Percentiles rank a stretch among this genome's conserved stretches.
These are phyloP conservation scores for Pelargonium citronellum DNA, from an alignment of 441 rosid species.

Conservation along the genomic window DNA sequence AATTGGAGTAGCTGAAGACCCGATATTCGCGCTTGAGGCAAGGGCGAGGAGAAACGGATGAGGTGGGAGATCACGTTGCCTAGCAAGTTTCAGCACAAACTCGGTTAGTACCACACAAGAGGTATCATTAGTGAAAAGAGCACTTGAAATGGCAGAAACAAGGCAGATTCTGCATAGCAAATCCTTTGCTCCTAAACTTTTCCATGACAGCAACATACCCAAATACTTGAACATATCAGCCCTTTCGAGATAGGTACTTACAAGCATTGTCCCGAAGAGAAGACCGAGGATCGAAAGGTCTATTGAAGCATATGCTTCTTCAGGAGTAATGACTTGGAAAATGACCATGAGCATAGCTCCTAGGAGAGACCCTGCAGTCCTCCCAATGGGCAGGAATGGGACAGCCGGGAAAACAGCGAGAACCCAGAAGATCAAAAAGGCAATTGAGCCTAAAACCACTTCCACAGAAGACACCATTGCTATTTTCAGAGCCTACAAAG, in stretches of 20 bases:
- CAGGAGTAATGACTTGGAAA: constrained; percentile 57
- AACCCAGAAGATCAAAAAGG: constrained; percentile 72
- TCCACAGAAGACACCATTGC: constrained; percentile 14
- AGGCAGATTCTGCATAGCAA: constrained; percentile 58
- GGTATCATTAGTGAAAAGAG: constrained; percentile 84
- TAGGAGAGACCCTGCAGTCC: constrained; percentile 79
- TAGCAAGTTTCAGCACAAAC: constrained; percentile 62
- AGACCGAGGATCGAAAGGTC: constrained; percentile 83
- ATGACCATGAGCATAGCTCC: constrained; percentile 86
- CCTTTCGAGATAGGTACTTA: constrained; percentile 63
- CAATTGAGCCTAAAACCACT: constrained; percentile 52
- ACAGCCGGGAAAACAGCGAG: constrained; percentile 78
- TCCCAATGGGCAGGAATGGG: constrained; percentile 68
- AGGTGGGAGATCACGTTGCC: constrained; percentile 67
- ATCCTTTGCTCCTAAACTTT: constrained; percentile 64
- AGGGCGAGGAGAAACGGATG: constrained; percentile 68
- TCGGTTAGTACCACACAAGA: constrained; percentile 71
- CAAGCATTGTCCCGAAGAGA: constrained; percentile 88
- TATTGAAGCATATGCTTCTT: constrained; percentile 69
- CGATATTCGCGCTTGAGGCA: constrained; percentile 75
- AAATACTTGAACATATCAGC: constrained; percentile 76
- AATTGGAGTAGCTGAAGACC: constrained; percentile 79
- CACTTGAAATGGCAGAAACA: constrained; percentile 71
- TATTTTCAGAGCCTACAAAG: background rate
- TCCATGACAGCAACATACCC: constrained; percentile 64